Base-by-base conservation (phyloP, 257 asterid species). In the Solanum lycopersicoides region DNA sequence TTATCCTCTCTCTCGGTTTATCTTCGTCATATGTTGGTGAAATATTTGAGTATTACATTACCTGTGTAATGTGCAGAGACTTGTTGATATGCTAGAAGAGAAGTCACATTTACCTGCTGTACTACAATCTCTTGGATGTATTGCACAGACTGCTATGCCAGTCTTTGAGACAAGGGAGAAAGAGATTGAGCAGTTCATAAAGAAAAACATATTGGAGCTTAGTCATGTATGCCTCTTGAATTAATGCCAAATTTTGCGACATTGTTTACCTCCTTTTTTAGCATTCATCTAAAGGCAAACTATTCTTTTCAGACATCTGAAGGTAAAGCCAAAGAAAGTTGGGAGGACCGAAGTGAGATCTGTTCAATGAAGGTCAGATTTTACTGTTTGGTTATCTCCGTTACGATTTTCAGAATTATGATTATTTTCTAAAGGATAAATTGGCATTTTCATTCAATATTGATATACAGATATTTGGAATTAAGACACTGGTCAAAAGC, bases 131-230 rank as follows among this genome's bases (percentile, higher is more conserved):
- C 98, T 97, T 74, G 99, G 99, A 84, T 97, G 99, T 91, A 95
- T 97, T 90, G 99, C 99, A 41, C 94, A 97, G 91, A 96, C 98
- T 44, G 99, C 99, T 90, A 96, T 95, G 99, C 94, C 99, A 73
- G 98, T 97, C 87, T 97, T 96, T 87, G 99, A 97, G 91, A 97
- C 99, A 74, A 92, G 99, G 92, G 99, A 97, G 87, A 94, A 87
- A 45, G 98, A 95, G 92, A 93, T 97, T 88, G 98, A 93, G 80
- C 92, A 90, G 89, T 97, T 97, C 90, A 93, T 96, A 68, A 96
- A 88, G 92, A 95, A 92, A 89, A 93, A 92, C 88, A 92, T 97
- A 88, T 93, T 97, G 89, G 93, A 93, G 90, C 92, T 86, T 89
- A 93, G 94, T 91, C 92, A 92, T 66, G 99, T 97, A 96, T 90